Evolutionary conservation across 306 rosid genomes (phyloP).

Genomic region (Cajanus cajan): DNA sequence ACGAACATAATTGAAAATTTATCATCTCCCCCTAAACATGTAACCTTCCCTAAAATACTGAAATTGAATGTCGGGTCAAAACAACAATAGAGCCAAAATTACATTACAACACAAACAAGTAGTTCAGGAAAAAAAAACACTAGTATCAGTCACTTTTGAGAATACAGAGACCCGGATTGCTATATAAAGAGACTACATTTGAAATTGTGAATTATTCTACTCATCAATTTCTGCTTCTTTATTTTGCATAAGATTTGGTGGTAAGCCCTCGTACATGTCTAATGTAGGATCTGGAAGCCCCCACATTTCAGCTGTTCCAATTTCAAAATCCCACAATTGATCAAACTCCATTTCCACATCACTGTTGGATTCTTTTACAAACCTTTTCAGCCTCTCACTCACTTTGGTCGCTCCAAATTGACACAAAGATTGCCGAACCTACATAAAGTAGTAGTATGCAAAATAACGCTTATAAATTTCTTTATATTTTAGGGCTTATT

Average conservation of each 20-base stretch:
- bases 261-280: neutral
- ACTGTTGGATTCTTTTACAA: conserved; percentile 52
- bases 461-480: neutral
- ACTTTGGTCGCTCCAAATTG: conserved; percentile 53
- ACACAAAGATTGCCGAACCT: conserved; percentile 41
- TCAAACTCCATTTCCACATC: conserved; percentile 39
- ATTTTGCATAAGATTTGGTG: neutral
- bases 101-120: no score
- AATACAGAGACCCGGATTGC: no score
- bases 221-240: neutral
- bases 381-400: conserved; percentile 47
- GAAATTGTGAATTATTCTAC: no score
- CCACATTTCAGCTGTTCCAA: conserved; percentile 9
- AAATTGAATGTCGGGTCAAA: no score
- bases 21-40: no score
- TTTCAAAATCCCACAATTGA: conserved; percentile 42
- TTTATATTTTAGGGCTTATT: neutral
- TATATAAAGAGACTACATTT: no score
- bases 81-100: no score
- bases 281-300: conserved; percentile 14
- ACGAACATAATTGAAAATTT: no score
- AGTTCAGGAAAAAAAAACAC: no score
- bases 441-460: neutral
- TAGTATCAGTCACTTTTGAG: no score
- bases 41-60: no score